phyloP scores from a whole-genome alignment of 2,329 filamentous ascomycete species.

The Phoma herbarum region DNA sequence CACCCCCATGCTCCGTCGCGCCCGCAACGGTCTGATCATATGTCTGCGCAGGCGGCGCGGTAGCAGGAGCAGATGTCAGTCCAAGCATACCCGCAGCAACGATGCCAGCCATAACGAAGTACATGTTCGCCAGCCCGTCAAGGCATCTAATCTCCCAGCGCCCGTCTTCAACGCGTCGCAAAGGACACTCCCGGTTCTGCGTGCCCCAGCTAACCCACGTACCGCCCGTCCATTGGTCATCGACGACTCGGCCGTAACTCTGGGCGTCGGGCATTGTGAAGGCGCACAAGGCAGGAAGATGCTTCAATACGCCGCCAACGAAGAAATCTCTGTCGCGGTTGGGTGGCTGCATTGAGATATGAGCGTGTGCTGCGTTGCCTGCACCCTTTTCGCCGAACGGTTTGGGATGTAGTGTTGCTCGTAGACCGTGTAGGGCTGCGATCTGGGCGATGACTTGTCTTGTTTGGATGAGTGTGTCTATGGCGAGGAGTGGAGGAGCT shows the following conservation, averaged over 20 bases:
- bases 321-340: conserved; percentile 70
- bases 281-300: conserved; percentile 72
- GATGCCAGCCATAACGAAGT: conserved; percentile 71
- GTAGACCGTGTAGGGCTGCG: conserved; percentile 68
- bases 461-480: conserved; percentile 75
- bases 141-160: conserved; percentile 82
- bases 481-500: conserved; percentile 69
- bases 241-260: conserved; percentile 73
- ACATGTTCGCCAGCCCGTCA: conserved; percentile 83
- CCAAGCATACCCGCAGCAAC: conserved; percentile 68
- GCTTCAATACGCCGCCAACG: conserved; percentile 72
- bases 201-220: conserved; percentile 82
- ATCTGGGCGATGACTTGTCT: conserved; percentile 73
- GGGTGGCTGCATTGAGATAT: conserved; percentile 70
- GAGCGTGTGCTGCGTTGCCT: conserved; percentile 74
- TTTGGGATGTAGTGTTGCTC: conserved; percentile 78
- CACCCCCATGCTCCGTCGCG: conserved; percentile 12
- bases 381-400: conserved; percentile 62
- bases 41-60: not conserved
- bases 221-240: conserved; percentile 80
- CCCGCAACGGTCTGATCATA: conserved; percentile 4
- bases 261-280: conserved; percentile 72
- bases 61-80: conserved; percentile 47
- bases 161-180: conserved; percentile 70
- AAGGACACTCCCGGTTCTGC: conserved; percentile 78